A percentile compares a stretch with the other conserved stretches of the same genome.
Evolutionary conservation across 495 filamentous ascomycete species (phyloP).

Genomic region (Geopyxis carbonaria): DNA sequence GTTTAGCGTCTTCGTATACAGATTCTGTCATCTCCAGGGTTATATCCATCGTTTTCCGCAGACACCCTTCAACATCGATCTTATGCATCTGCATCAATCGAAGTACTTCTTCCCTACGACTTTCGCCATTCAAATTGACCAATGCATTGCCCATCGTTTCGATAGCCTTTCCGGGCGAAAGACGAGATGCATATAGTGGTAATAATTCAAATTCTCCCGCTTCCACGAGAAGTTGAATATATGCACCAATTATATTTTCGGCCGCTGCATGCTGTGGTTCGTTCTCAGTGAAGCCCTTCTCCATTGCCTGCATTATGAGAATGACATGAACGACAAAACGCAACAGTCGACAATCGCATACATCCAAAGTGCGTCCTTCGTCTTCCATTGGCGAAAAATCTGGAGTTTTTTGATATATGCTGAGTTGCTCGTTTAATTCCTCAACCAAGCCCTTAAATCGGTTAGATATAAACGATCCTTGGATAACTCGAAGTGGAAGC

Average conservation of each 20-base stretch:
- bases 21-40: constrained; percentile 13
- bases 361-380: constrained; percentile 13
- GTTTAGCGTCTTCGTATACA: constrained; percentile 7
- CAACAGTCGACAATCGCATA: constrained; percentile 23
- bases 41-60: constrained; percentile 27
- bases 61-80: constrained; percentile 36
- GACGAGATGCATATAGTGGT: constrained; percentile 69
- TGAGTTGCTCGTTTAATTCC: constrained; percentile 16
- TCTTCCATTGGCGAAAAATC: constrained; percentile 17
- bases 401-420: constrained; percentile 8
- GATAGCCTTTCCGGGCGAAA: constrained; percentile 35
- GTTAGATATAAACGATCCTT: constrained; percentile 19
- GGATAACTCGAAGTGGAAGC: constrained; percentile 21
- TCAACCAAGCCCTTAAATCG: constrained; percentile 13
- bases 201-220: constrained; percentile 54
- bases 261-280: constrained; percentile 17
- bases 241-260: constrained; percentile 58
- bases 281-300: constrained; percentile 25
- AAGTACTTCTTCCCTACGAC: constrained; percentile 26
- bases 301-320: constrained; percentile 31
- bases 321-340: constrained; percentile 46
- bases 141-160: constrained; percentile 36
- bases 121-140: constrained; percentile 33
- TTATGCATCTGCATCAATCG: constrained; percentile 36
- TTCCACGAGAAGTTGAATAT: constrained; percentile 59